These are phyloP conservation scores for Septoria linicola DNA, from an alignment of 2,329 filamentous ascomycete species.

Conservation along the genomic window DNA sequence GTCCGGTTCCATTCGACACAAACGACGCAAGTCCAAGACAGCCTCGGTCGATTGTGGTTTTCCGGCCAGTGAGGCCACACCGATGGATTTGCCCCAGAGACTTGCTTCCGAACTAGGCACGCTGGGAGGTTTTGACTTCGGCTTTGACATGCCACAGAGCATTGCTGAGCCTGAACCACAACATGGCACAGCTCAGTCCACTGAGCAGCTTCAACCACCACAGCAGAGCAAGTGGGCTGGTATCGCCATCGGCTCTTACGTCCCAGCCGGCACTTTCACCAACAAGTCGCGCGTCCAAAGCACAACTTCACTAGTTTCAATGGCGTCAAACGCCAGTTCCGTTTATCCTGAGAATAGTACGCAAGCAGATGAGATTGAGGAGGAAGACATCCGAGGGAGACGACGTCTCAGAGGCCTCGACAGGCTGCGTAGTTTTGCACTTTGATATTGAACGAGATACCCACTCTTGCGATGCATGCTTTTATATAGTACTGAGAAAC, in stretches of 20 bases:
- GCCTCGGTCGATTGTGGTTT: neutral
- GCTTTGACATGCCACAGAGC: slow-evolving; percentile 14
- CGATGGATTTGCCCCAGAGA: slow-evolving; percentile 2
- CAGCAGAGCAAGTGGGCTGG: neutral
- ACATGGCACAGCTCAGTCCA: no score
- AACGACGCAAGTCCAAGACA: slow-evolving; percentile 1
- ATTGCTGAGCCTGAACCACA: neutral
- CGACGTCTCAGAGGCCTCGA: slow-evolving; percentile 13
- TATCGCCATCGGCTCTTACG: slow-evolving; percentile 15
- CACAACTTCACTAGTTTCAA: slow-evolving; percentile 4
- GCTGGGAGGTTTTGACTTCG: slow-evolving; percentile 12
- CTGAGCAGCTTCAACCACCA: neutral
- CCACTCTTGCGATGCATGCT: slow-evolving; percentile 8
- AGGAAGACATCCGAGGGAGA: slow-evolving; percentile 20
- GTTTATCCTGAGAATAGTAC: slow-evolving; percentile 20
- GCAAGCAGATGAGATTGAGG: slow-evolving; percentile 25
- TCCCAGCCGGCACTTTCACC: slow-evolving; percentile 9
- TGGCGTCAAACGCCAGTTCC: slow-evolving; percentile 16
- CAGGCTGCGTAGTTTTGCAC: neutral
- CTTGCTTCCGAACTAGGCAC: slow-evolving; percentile 2
- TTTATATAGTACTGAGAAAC: no score
- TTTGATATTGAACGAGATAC: slow-evolving; percentile 4
- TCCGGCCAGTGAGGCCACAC: neutral
- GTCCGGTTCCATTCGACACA: neutral
- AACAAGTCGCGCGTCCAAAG: slow-evolving; percentile 9